Conservation (phyloP, 352 stramenopile genomes). For the Phytophthora fragariae region DNA sequence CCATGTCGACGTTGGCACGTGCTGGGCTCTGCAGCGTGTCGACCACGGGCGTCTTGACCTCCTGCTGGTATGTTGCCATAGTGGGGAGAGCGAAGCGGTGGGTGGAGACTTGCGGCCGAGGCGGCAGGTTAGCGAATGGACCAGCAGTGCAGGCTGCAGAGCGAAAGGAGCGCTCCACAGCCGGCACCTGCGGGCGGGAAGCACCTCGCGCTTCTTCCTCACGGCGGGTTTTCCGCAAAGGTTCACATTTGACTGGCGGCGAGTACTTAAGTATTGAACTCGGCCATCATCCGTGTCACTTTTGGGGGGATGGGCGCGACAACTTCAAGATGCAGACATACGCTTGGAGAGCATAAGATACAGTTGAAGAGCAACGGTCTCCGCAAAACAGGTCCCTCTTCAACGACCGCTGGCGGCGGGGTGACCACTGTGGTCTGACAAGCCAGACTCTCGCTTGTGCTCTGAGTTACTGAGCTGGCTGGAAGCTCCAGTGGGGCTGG, state of each 20-base stretch:
- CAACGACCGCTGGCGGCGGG: background rate
- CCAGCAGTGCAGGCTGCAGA: background rate
- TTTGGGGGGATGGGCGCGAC: conserved; percentile 6
- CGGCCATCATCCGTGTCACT: conserved; percentile 27
- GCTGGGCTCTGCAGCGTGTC: conserved; percentile 39
- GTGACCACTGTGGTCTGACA: background rate
- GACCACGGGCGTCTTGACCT: conserved; percentile 37
- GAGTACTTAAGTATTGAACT: conserved; percentile 6
- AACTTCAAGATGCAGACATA: conserved; percentile 20
- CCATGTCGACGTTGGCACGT: conserved; percentile 27
- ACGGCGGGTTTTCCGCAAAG: conserved; percentile 28
- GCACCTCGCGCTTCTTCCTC: conserved; percentile 26
- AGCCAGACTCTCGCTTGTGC: background rate
- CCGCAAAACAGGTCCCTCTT: background rate
- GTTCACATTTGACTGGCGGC: conserved; percentile 3
- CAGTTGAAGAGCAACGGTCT: background rate
- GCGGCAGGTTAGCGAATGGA: conserved; percentile 39
- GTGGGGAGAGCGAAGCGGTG: background rate
- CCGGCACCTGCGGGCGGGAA: conserved; percentile 6
- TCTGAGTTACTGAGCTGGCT: background rate
- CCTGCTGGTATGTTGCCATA: conserved; percentile 34
- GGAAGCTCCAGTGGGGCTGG: too few relatives aligned
- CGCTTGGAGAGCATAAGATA: conserved; percentile 12
- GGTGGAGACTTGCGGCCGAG: conserved; percentile 15
- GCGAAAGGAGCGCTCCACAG: background rate